Evolutionary conservation across 1,284 basidiomycete species (phyloP), one percentile per base, ranked within the genome.

Genomic region (Cutaneotrichosporon cavernicola): DNA sequence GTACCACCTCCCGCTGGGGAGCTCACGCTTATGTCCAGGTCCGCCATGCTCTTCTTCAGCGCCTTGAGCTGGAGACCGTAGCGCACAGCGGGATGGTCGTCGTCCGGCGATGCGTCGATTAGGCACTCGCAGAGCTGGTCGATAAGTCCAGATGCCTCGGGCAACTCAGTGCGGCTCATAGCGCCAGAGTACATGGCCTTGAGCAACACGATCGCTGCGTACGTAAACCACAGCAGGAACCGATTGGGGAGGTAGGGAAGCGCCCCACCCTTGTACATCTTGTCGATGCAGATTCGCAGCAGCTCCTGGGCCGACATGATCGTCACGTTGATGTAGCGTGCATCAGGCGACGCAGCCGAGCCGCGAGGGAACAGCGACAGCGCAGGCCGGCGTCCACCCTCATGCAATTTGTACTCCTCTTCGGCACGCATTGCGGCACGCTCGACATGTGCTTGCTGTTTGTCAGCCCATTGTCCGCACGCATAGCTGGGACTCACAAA

Each of bases 161-260:
- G 68, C 56, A 77, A 76, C 61, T 80, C 79, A 5, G 71, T 75
- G 13, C 76, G 70, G 7, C 77, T 63, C 75, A 81, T 79, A 0
- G 80, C 80, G n/a, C 79, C 79, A n/a, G 78, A 80, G 60, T 81
- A 81, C 14, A 80, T 64, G 4, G 76, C 76, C 64, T 80, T 79
- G 47, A 80, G 69, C 4, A 80, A 69, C 31, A 80, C 70, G 10
- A 80, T 76, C 5, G 79, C 76, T 0, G 73, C 79, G 62, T 79
- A 80, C 18, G 76, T 78, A 65, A 79, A 80, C 80, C 80, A 81
- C 22, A 80, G 64, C 11, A 80, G 63, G 61, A 76, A 77, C 16
- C 80, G 69, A 30, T 75, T 77, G 1, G 80, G 80, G 1, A 81
- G 65, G 56, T 73, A 81, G 6, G 76, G 75, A 34, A 81, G 63